phyloP scores from a whole-genome alignment of 2,329 filamentous ascomycete genomes.

The Blastomyces gilchristii region DNA sequence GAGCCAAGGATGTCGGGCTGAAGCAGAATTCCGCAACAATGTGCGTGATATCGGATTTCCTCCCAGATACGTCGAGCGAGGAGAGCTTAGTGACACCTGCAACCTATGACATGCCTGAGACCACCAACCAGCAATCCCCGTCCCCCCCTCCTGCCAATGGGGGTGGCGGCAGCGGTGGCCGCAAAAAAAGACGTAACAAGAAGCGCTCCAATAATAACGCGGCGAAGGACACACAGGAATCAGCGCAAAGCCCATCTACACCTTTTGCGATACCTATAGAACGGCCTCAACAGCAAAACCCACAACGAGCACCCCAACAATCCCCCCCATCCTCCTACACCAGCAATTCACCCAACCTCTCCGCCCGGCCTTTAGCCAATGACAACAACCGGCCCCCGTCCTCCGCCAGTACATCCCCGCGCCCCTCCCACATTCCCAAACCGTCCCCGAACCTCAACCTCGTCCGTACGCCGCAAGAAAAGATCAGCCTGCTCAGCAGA shows the following conservation, averaged over 20 bases:
- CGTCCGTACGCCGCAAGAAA: slow-evolving; percentile 27
- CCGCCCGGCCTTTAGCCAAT: slow-evolving; percentile 13
- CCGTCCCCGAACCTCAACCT: slow-evolving; percentile 21
- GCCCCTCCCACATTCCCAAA: slow-evolving; percentile 22
- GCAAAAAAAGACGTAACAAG: slow-evolving; percentile 12
- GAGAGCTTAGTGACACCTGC: slow-evolving; percentile 3
- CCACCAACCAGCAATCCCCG: background rate
- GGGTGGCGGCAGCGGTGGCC: background rate
- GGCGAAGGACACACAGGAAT: slow-evolving; percentile 15
- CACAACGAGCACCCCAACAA: slow-evolving; percentile 14
- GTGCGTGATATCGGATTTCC: slow-evolving; percentile 35
- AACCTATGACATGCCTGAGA: background rate
- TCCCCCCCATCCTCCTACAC: slow-evolving; percentile 11
- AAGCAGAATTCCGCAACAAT: slow-evolving; percentile 41
- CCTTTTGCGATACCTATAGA: slow-evolving; percentile 1
- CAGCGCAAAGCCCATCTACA: slow-evolving; percentile 18
- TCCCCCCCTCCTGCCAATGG: background rate
- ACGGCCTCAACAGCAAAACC: background rate
- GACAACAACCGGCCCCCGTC: slow-evolving; percentile 12
- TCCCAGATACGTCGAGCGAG: slow-evolving; percentile 20
- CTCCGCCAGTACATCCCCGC: slow-evolving; percentile 15
- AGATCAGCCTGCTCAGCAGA: slow-evolving; percentile 29
- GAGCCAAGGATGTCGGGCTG: slow-evolving; percentile 35
- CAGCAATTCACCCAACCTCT: slow-evolving; percentile 17
- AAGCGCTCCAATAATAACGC: slow-evolving; percentile 15